A percentile compares a stretch with the other conserved stretches of the same genome.
These are phyloP conservation scores for Emericellopsis atlantica DNA, from an alignment of 2,329 filamentous ascomycete genomes.

Conservation along the genomic window DNA sequence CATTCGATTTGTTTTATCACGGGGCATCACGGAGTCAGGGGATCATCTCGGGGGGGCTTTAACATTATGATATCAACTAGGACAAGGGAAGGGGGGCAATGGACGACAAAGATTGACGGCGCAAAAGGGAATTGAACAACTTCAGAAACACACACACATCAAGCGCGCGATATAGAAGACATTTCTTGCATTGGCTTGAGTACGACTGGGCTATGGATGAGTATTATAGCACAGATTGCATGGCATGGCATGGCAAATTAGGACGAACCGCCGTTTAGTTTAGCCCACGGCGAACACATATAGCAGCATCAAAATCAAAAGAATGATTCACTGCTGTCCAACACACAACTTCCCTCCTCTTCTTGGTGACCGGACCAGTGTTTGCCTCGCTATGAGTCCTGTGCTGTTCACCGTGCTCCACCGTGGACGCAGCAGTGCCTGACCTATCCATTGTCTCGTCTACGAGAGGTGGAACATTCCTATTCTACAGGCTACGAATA, in stretches of 20 bases:
- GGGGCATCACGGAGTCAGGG: not conserved
- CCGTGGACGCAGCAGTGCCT: too few relatives aligned
- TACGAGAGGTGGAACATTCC: too few relatives aligned
- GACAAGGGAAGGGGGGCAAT: not conserved
- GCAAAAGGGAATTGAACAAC: not conserved
- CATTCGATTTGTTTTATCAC: not conserved
- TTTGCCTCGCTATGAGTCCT: too few relatives aligned
- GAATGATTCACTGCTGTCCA: not conserved
- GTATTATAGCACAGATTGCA: not conserved
- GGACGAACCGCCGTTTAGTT: too few relatives aligned
- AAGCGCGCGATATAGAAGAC: not conserved
- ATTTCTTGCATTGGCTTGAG: not conserved
- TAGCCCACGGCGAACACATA: too few relatives aligned
- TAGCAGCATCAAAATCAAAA: too few relatives aligned
- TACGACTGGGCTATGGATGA: not conserved
- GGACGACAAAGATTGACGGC: not conserved
- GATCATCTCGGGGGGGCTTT: not conserved
- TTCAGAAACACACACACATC: not conserved
- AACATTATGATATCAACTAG: not conserved
- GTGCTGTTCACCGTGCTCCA: too few relatives aligned
- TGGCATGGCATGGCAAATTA: not conserved
- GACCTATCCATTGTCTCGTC: too few relatives aligned
- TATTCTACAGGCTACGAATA: too few relatives aligned
- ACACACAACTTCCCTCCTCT: not conserved
- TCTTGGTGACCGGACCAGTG: too few relatives aligned